Evolutionary conservation across 2,329 filamentous ascomycete species (phyloP).

Genomic region (Aspergillus sp.): DNA sequence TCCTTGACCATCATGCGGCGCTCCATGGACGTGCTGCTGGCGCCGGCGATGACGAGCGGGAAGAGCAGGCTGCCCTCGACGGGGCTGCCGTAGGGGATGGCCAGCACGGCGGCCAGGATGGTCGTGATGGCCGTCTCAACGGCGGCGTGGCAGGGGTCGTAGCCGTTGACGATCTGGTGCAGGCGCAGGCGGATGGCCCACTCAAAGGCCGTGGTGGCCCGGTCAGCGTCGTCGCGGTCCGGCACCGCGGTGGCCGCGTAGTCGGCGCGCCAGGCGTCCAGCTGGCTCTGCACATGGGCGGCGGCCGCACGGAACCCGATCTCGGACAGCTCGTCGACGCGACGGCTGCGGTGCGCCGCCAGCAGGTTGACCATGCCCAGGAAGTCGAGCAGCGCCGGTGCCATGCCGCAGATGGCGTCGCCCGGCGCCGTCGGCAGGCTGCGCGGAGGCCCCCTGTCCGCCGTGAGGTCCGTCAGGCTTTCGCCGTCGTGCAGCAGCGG

Average conservation of each 20-base stretch:
- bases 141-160: slow-evolving; percentile 34
- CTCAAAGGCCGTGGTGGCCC: slow-evolving; percentile 42
- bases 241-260: slow-evolving; percentile 22
- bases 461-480: slow-evolving; percentile 17
- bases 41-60: slow-evolving; percentile 45
- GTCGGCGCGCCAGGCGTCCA: slow-evolving; percentile 37
- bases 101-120: slow-evolving; percentile 39
- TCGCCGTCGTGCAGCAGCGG: slow-evolving; percentile 20
- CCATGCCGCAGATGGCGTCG: slow-evolving; percentile 21
- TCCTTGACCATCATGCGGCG: slow-evolving; percentile 39
- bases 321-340: slow-evolving; percentile 28
- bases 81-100: slow-evolving; percentile 43
- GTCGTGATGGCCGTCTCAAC: slow-evolving; percentile 32
- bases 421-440: neutral
- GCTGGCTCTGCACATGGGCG: slow-evolving; percentile 33
- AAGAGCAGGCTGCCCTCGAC: slow-evolving; percentile 44
- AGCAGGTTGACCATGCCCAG: slow-evolving; percentile 28
- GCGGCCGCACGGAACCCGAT: slow-evolving; percentile 32
- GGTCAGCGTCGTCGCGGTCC: slow-evolving; percentile 29
- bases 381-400: slow-evolving; percentile 21
- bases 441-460: neutral
- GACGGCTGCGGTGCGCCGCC: slow-evolving; percentile 27
- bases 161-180: slow-evolving; percentile 46
- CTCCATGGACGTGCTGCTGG: slow-evolving; percentile 38
- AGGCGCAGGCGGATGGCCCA: slow-evolving; percentile 43